Conservation (phyloP, 208 protist genomes). For the Plasmodiophora brassicae region DNA sequence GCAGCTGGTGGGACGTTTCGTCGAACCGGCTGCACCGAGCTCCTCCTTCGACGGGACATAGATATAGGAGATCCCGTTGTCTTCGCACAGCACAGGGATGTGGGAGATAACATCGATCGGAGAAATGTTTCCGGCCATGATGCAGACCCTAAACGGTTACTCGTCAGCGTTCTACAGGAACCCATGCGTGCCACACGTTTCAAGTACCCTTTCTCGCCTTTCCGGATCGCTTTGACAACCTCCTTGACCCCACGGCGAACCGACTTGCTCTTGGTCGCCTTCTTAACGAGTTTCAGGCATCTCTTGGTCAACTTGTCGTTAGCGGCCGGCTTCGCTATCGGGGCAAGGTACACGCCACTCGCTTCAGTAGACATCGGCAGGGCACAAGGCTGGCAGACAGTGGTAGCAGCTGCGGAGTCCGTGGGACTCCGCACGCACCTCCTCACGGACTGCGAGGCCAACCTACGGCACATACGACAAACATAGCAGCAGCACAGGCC, state of each 20-base stretch:
- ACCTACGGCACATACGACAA: too few relatives aligned
- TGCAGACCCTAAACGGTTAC: constrained; percentile 51
- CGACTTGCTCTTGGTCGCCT: constrained; percentile 62
- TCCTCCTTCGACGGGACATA: constrained; percentile 73
- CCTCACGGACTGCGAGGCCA: too few relatives aligned
- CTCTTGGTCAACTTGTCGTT: constrained; percentile 61
- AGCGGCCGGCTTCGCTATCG: constrained; percentile 64
- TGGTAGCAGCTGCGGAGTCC: too few relatives aligned
- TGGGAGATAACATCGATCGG: constrained; percentile 76
- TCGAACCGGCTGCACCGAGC: constrained; percentile 60
- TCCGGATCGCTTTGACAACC: constrained; percentile 68
- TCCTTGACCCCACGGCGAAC: constrained; percentile 69
- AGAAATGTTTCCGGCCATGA: constrained; percentile 75
- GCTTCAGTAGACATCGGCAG: too few relatives aligned
- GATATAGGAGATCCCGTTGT: constrained; percentile 63
- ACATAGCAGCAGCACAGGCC: too few relatives aligned
- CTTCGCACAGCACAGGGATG: constrained; percentile 70
- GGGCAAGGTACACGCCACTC: constrained; percentile 40
- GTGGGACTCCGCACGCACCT: too few relatives aligned
- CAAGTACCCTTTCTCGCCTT: constrained; percentile 51
- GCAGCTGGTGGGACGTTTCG: constrained; percentile 4
- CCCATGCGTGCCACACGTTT: neutral
- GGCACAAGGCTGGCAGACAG: too few relatives aligned
- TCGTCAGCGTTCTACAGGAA: neutral
- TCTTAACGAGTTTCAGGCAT: constrained; percentile 59